Percentiles rank a stretch among this genome's conserved stretches.
Evolutionary conservation across 495 filamentous ascomycete genomes (phyloP).

Genomic region (Ramalina peruviana): DNA sequence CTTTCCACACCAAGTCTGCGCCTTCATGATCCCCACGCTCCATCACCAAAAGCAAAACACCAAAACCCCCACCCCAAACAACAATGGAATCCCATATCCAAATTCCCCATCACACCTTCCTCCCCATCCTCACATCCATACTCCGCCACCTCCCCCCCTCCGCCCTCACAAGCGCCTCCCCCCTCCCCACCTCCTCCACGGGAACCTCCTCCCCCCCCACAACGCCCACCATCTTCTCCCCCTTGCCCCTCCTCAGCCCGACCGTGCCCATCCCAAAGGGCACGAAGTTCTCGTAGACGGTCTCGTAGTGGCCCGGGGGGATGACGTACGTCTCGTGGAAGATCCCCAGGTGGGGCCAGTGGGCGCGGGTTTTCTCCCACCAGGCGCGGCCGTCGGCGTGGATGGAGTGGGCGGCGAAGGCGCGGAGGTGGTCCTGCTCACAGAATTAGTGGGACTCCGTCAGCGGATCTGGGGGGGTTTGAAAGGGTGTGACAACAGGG

Average conservation of each 20-base stretch:
- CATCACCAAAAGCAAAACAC: background rate
- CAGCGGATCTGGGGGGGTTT: too few relatives aligned
- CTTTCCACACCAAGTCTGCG: background rate
- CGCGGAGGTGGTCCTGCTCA: conserved; percentile 29
- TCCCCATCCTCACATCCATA: conserved; percentile 11
- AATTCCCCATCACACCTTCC: background rate
- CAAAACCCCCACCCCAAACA: background rate
- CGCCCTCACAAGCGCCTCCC: conserved; percentile 5
- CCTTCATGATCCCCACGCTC: background rate
- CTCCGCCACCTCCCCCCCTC: conserved; percentile 9
- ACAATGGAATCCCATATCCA: background rate
- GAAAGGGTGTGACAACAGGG: too few relatives aligned
- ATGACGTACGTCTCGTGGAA: conserved; percentile 35
- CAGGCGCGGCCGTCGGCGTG: conserved; percentile 36
- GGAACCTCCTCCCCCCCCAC: background rate
- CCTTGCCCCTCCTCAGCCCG: background rate
- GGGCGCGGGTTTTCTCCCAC: conserved; percentile 24
- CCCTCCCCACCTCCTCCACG: background rate
- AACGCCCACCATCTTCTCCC: background rate
- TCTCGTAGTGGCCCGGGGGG: conserved; percentile 29
- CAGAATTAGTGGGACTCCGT: too few relatives aligned
- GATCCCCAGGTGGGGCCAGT: conserved; percentile 30
- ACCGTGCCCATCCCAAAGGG: conserved; percentile 16
- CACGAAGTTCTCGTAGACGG: conserved; percentile 26
- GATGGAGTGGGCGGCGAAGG: conserved; percentile 32